Percentiles rank a stretch among this genome's conserved stretches.
These are phyloP conservation scores for Monilinia polystroma DNA, from an alignment of 2,329 filamentous ascomycete genomes.

Conservation along the genomic window DNA sequence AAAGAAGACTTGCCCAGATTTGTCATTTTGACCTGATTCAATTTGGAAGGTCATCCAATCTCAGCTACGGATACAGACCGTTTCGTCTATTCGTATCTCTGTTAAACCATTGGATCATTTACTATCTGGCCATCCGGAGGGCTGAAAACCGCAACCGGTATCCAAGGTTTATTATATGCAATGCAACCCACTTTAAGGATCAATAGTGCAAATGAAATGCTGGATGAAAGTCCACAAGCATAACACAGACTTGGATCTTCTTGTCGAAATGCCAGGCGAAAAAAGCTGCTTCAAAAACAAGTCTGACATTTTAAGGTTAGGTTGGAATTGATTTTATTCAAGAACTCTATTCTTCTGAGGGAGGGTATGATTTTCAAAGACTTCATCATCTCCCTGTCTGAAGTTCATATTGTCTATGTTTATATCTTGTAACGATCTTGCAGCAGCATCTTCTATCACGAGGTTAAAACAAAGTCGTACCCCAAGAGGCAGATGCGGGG, in stretches of 20 bases:
- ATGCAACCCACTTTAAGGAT: slow-evolving; percentile 20
- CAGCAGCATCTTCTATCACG: not conserved
- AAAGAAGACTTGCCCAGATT: slow-evolving; percentile 6
- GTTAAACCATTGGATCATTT: slow-evolving; percentile 11
- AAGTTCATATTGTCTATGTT: not conserved
- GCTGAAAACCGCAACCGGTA: slow-evolving; percentile 22
- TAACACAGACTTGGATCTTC: slow-evolving; percentile 19
- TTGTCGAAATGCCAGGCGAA: slow-evolving; percentile 13
- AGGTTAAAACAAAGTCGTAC: slow-evolving; percentile 8
- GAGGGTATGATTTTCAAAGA: not conserved
- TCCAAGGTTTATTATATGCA: slow-evolving; percentile 19
- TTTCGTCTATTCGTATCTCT: slow-evolving; percentile 23
- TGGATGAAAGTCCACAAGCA: slow-evolving; percentile 20
- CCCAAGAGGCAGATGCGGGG: slow-evolving; percentile 8
- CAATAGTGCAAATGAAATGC: slow-evolving; percentile 17
- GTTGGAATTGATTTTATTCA: not conserved
- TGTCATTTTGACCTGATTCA: slow-evolving; percentile 3
- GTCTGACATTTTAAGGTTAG: slow-evolving; percentile 16
- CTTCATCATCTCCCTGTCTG: not conserved
- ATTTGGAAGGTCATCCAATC: slow-evolving; percentile 22
- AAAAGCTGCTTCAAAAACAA: not conserved
- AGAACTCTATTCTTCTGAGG: not conserved
- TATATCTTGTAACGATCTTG: not conserved
- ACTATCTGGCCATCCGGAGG: slow-evolving; percentile 21
- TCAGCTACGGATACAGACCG: slow-evolving; percentile 23